Evolutionary conservation across 331 rosid species (phyloP), one percentile per base, ranked within the genome.

Genomic region (Malus hybrid): DNA sequence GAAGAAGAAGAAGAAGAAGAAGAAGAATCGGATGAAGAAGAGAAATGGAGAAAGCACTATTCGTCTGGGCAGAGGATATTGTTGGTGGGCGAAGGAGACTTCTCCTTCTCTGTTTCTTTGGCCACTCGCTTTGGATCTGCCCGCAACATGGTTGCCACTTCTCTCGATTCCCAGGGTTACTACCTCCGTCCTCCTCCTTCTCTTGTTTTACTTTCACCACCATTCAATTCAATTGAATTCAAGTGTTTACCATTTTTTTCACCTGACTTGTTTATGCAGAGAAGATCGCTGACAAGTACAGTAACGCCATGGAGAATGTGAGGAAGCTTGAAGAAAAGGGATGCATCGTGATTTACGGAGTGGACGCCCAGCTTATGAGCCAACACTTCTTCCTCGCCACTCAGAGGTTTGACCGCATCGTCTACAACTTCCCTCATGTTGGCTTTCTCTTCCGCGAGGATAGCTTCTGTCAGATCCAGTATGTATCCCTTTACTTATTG

Each of bases 71-170:
- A 93, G 0, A 83, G 76, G 73, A 90, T 88, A 65, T 84, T 93
- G 16, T 68, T 93, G 64, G 88, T 92, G 50, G 97, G 97, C 64
- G 97, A 92, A 63, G 97, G 97, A 66, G 97, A 92, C 72, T 92
- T 90, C 78, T 92, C 96, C 39, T 90, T 92, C 80, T 78, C 97
- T 18, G 84, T 87, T 11, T 86, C 48, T 74, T 70, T 93, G 57
- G 96, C 96, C 32, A 79, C 55, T 5, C 83, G 78, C 70, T 93
- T 93, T 63, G 90, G 90, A 67, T 88, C 94, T 28, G 94, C 87
- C 63, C 84, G 81, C 70, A 93, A 88, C 77, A 78, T 93, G 24
- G 91, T 90, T 22, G 96, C 95, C 72, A 87, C 98, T 75, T 84
- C 88, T 46, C 92, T 87, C 15, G 96, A 92, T 79, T 74, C 93